These are phyloP conservation scores for Taphrina betulina DNA, from an alignment of 1,139 yeast species.

Conservation along the genomic window DNA sequence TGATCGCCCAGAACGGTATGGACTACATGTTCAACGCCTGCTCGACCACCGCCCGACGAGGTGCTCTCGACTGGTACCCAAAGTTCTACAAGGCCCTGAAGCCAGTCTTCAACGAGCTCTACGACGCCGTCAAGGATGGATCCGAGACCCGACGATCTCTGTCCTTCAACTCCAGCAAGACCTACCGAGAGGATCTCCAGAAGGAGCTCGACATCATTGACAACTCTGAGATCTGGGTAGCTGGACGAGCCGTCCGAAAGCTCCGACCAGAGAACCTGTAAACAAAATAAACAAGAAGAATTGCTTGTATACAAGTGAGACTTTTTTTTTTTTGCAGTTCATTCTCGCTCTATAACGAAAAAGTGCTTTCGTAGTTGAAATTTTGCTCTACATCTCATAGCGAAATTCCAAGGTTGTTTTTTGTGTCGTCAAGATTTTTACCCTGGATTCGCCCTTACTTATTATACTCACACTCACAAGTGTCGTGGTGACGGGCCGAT, in stretches of 20 bases:
- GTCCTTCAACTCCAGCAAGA: constrained; percentile 95
- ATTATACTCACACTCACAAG: no score
- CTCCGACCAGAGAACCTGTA: constrained; percentile 90
- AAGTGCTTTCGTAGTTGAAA: no score
- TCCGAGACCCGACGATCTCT: constrained; percentile 96
- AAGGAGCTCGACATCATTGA: constrained; percentile 89
- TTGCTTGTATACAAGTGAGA: no score
- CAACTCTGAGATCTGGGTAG: constrained; percentile 98
- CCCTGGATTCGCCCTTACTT: no score
- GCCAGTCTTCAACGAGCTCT: constrained; percentile 95
- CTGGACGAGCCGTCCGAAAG: constrained; percentile 99
- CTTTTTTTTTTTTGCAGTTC: no score
- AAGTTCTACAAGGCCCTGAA: constrained; percentile 96
- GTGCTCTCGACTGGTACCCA: constrained; percentile 99
- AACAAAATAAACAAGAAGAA: no score
- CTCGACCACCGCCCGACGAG: constrained; percentile 99
- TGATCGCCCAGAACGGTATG: constrained; percentile 99
- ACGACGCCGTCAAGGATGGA: constrained; percentile 94
- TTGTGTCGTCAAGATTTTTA: no score
- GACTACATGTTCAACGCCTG: constrained; percentile 99
- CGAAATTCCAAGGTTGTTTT: no score
- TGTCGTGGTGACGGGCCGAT: no score
- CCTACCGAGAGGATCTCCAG: constrained; percentile 96
- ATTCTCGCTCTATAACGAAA: no score
- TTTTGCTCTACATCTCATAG: no score